phyloP scores from a whole-genome alignment of 2,329 filamentous ascomycete species.

The Colletotrichum lindemuthianum region DNA sequence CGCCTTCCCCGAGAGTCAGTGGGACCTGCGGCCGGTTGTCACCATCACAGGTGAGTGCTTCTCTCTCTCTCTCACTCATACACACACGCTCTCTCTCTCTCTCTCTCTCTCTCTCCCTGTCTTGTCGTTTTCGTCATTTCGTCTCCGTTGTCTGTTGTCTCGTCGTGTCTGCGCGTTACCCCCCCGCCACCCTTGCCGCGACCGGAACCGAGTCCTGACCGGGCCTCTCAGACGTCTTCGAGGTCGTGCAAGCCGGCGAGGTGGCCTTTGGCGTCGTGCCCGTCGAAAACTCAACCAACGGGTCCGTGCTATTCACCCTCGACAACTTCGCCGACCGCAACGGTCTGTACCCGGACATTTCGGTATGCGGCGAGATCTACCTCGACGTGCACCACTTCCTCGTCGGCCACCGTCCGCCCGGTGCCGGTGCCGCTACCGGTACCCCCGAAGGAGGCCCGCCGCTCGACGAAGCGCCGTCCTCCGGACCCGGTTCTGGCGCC shows the following conservation, averaged over 20 bases:
- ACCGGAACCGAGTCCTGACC: slow-evolving; percentile 6
- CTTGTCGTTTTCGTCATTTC: background rate
- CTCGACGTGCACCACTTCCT: slow-evolving; percentile 90
- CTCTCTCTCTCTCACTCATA: background rate
- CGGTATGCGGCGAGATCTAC: slow-evolving; percentile 85
- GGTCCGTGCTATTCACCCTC: slow-evolving; percentile 88
- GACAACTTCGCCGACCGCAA: slow-evolving; percentile 86
- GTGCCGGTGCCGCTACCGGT: background rate
- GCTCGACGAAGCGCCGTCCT: slow-evolving; percentile 44
- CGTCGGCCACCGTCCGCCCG: slow-evolving; percentile 61
- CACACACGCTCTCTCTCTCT: too few species aligned
- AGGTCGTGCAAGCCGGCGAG: slow-evolving; percentile 74
- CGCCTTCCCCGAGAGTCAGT: slow-evolving; percentile 59
- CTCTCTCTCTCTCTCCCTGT: too few species aligned
- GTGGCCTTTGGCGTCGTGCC: slow-evolving; percentile 84
- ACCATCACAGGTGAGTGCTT: slow-evolving; percentile 59
- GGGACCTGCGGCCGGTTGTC: slow-evolving; percentile 59
- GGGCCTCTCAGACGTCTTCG: slow-evolving; percentile 74
- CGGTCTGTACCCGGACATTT: slow-evolving; percentile 71
- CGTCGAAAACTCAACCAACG: slow-evolving; percentile 96
- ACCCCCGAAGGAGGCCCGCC: too few species aligned
- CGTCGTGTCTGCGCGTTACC: slow-evolving; percentile 20
- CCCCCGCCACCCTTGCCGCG: background rate
- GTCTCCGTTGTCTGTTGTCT: slow-evolving; percentile 1
- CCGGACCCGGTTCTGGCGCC: slow-evolving; percentile 51